Conservation (phyloP, 2,329 filamentous ascomycete species). For the Aspergillus melleus region DNA sequence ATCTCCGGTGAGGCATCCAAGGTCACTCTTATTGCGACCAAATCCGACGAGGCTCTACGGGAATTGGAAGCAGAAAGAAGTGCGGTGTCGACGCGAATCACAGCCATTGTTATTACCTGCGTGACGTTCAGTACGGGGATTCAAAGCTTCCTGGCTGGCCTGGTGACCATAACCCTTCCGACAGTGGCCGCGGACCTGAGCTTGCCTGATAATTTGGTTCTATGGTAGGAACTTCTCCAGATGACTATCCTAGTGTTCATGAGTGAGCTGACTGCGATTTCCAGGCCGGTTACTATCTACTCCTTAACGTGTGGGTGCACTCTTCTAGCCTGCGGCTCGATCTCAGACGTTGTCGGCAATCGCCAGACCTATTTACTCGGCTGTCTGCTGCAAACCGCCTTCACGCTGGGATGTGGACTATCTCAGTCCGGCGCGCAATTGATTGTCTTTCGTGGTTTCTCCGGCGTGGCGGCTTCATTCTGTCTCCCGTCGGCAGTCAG, state of each 20-base stretch:
- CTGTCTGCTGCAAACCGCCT: neutral
- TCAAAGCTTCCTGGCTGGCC: neutral
- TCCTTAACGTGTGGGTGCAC: neutral
- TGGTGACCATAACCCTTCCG: neutral
- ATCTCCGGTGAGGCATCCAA: neutral
- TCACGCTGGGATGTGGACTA: neutral
- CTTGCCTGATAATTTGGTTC: neutral
- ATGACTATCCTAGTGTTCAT: neutral
- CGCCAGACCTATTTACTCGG: neutral
- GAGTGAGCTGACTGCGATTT: neutral
- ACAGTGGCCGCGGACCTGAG: neutral
- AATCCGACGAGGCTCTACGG: neutral
- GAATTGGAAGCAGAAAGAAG: neutral
- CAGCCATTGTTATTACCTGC: neutral
- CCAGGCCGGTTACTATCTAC: neutral
- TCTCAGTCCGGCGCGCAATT: neutral
- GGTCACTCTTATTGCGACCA: neutral
- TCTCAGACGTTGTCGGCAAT: neutral
- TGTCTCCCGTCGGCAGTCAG: neutral
- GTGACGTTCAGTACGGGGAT: neutral
- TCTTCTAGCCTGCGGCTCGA: neutral
- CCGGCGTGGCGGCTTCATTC: neutral
- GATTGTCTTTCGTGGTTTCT: neutral
- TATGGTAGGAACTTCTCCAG: neutral
- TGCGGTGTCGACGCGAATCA: neutral